Percentiles rank a stretch among this genome's conserved stretches.
Evolutionary conservation across 2,329 filamentous ascomycete genomes (phyloP).

Genomic region (Paecilomyces formosus): DNA sequence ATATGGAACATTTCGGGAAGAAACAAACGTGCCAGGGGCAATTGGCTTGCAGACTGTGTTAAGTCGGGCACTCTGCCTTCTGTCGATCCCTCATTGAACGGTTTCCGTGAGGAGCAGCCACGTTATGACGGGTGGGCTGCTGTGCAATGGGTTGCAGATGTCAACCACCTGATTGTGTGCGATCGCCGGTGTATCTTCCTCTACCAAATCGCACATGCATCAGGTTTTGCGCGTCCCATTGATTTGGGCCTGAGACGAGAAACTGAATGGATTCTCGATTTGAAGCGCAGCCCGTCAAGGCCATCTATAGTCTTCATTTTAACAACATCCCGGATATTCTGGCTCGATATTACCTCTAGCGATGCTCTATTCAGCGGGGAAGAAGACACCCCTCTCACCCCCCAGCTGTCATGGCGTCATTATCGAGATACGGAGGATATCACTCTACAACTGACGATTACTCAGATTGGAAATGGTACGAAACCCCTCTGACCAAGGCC

Average conservation of each 20-base stretch:
- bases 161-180: constrained; percentile 43
- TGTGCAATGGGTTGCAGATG: constrained; percentile 32
- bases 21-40: constrained; percentile 17
- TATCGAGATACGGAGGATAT: constrained; percentile 48
- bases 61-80: constrained; percentile 24
- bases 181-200: constrained; percentile 38
- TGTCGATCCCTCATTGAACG: constrained; percentile 8
- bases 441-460: constrained; percentile 36
- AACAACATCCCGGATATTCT: constrained; percentile 45
- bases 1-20: constrained; percentile 38
- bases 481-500: not conserved
- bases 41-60: constrained; percentile 19
- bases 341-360: constrained; percentile 32
- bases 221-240: constrained; percentile 20
- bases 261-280: constrained; percentile 49
- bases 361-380: constrained; percentile 14
- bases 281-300: constrained; percentile 37
- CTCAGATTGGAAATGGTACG: constrained; percentile 27
- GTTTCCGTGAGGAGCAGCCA: constrained; percentile 7
- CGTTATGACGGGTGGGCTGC: constrained; percentile 38
- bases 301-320: constrained; percentile 44
- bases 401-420: constrained; percentile 45
- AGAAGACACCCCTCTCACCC: constrained; percentile 19
- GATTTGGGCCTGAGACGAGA: constrained; percentile 27
- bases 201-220: constrained; percentile 22